phyloP scores from a whole-genome alignment of 805 yeast genomes.

The Monosporozyma aquatica region DNA sequence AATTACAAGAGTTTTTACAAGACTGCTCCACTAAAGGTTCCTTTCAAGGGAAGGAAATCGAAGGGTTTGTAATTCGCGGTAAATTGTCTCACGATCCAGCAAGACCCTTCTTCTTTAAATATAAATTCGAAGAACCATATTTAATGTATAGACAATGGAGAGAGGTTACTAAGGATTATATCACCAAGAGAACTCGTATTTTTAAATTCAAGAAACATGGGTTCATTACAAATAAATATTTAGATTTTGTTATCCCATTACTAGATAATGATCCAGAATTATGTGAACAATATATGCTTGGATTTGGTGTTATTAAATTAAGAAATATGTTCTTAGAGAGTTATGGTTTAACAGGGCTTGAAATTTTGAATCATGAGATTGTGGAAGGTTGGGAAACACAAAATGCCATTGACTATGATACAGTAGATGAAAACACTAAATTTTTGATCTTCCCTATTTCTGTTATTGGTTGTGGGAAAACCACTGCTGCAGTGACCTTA shows the following conservation, averaged over 20 bases:
- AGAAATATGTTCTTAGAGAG: conserved; percentile 54
- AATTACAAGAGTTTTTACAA: conserved; percentile 44
- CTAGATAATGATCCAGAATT: conserved; percentile 42
- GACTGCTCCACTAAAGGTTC: conserved; percentile 56
- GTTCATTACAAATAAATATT: conserved; percentile 53
- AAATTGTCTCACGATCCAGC: conserved; percentile 19
- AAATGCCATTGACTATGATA: conserved; percentile 31
- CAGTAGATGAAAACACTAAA: conserved; percentile 35
- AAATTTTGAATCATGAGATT: conserved; percentile 41
- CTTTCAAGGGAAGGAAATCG: conserved; percentile 64
- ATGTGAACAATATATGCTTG: conserved; percentile 38
- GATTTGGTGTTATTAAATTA: conserved; percentile 66
- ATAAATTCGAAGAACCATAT: conserved; percentile 92
- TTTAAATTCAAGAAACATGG: conserved; percentile 43
- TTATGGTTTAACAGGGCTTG: conserved; percentile 49
- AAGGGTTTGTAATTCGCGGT: conserved; percentile 88
- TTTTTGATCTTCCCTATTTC: conserved; percentile 75
- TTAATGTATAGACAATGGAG: conserved; percentile 83
- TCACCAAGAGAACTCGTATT: conserved; percentile 31
- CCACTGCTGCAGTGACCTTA: conserved; percentile 65
- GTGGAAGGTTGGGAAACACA: conserved; percentile 32
- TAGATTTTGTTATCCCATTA: conserved; percentile 54
- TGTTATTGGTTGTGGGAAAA: conserved; percentile 91
- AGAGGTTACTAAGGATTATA: conserved; percentile 64
- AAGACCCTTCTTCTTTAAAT: conserved; percentile 73